These are phyloP conservation scores for Blepharisma undulans DNA, from an alignment of 169 alveolate species.

Conservation along the genomic window DNA sequence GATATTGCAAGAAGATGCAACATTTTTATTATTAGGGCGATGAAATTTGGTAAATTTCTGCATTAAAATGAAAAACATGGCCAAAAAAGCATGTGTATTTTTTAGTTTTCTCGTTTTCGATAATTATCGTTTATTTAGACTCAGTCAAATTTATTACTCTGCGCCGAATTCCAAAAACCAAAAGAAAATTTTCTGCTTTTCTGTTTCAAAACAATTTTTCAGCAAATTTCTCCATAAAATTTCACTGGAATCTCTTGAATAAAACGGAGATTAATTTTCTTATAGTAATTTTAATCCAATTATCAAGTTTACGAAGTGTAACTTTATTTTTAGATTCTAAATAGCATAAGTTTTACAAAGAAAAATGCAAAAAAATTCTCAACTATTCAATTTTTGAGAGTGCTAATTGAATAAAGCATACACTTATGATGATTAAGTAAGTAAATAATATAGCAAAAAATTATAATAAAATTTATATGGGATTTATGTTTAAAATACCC, in stretches of 20 bases:
- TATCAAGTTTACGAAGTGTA: too few species aligned
- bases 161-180: neutral
- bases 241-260: neutral
- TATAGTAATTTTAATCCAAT: neutral
- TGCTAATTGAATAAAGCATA: neutral
- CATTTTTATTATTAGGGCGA: neutral
- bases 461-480: too few species aligned
- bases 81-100: neutral
- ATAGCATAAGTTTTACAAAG: neutral
- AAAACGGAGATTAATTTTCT: neutral
- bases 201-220: neutral
- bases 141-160: neutral
- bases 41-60: neutral
- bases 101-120: neutral
- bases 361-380: neutral
- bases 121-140: neutral
- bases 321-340: neutral
- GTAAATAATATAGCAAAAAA: neutral
- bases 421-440: too few species aligned
- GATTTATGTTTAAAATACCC: neutral
- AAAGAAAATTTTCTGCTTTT: neutral
- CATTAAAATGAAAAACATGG: neutral
- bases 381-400: neutral
- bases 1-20: neutral
- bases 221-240: neutral